Conservation (phyloP, 2,329 filamentous ascomycete genomes). For the Epichloe aotearoae region DNA sequence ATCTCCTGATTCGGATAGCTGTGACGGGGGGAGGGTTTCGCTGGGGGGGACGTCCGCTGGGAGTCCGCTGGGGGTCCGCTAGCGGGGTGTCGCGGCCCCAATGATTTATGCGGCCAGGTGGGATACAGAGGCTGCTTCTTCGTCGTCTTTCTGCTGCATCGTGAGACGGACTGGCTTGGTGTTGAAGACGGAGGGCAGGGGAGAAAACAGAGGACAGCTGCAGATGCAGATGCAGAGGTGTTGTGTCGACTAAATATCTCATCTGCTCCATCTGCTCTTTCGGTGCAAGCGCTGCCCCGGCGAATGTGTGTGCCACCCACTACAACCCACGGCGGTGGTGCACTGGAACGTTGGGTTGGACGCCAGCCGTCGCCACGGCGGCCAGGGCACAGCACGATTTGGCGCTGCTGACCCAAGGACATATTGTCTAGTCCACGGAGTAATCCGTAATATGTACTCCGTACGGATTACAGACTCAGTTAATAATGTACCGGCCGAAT, state of each 20-base stretch:
- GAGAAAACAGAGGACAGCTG: neutral
- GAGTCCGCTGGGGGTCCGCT: neutral
- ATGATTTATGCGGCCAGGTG: conserved; percentile 3
- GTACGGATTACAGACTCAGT: too few relatives aligned
- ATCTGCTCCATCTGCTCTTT: neutral
- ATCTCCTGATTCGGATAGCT: conserved; percentile 25
- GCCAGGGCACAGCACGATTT: neutral
- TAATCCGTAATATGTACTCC: too few relatives aligned
- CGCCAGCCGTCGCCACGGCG: neutral
- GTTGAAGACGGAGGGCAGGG: conserved; percentile 5
- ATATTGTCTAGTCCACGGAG: too few relatives aligned
- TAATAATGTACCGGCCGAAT: too few relatives aligned
- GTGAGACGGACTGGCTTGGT: conserved; percentile 8
- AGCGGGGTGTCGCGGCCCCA: conserved; percentile 2
- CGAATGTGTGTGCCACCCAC: neutral
- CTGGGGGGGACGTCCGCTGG: neutral
- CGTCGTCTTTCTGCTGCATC: conserved; percentile 10
- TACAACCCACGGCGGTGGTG: neutral
- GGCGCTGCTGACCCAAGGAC: too few relatives aligned
- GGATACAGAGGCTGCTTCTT: conserved; percentile 5
- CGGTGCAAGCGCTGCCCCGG: neutral
- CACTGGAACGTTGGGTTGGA: neutral
- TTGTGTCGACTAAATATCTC: neutral
- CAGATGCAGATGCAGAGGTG: neutral
- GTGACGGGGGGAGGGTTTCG: conserved; percentile 10